Conservation (phyloP, 495 filamentous ascomycete genomes). For the Annulohypoxylon stygium region DNA sequence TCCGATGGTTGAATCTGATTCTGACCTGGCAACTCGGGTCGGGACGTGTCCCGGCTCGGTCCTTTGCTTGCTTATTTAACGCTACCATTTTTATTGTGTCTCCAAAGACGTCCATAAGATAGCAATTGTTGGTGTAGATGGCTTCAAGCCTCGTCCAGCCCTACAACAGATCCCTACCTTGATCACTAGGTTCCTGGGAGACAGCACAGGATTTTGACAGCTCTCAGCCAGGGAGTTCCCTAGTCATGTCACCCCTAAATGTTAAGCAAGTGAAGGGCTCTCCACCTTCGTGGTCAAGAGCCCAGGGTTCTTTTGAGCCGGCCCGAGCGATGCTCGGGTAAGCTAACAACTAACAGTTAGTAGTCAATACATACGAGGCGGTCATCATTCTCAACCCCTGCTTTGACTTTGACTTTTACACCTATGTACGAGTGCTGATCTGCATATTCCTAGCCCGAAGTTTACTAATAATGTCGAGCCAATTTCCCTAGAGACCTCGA, state of each 20-base stretch:
- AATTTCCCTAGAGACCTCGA: neutral
- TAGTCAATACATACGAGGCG: constrained; percentile 5
- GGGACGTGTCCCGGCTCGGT: constrained; percentile 6
- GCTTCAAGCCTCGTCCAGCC: constrained; percentile 6
- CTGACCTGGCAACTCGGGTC: constrained; percentile 11
- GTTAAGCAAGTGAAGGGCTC: constrained; percentile 7
- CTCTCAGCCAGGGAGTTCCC: constrained; percentile 25
- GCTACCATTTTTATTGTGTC: neutral
- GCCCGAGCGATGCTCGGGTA: constrained; percentile 22
- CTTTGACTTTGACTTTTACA: neutral
- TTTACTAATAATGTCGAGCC: constrained; percentile 1
- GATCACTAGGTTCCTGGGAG: constrained; percentile 9
- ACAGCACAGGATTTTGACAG: constrained; percentile 26
- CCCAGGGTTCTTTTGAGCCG: constrained; percentile 20
- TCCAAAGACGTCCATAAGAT: neutral
- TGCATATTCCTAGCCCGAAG: neutral
- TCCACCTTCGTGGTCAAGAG: constrained; percentile 20
- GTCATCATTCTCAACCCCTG: constrained; percentile 2
- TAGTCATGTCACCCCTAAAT: constrained; percentile 28
- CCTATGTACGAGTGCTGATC: constrained; percentile 6
- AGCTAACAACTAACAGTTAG: constrained; percentile 18
- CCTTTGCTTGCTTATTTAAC: neutral
- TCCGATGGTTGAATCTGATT: neutral
- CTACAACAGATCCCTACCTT: constrained; percentile 9
- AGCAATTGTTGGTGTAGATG: constrained; percentile 1